Evolutionary conservation across 768 basidiomycete genomes (phyloP).

Genomic region (Coprinopsis strossmayeri): DNA sequence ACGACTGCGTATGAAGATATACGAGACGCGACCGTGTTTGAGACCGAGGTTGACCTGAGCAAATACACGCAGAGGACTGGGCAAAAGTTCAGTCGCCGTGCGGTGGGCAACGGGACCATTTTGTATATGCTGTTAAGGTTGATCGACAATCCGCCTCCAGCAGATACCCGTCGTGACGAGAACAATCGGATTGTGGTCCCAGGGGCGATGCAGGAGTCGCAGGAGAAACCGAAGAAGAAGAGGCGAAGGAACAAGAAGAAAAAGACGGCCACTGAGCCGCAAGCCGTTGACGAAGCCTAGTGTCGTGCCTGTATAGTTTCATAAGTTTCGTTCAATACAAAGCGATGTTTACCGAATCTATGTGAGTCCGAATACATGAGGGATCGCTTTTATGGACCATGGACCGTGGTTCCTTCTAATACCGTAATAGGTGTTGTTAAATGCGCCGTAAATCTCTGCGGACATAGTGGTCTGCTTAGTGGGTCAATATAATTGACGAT

Average conservation of each 20-base stretch:
- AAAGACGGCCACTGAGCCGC: neutral
- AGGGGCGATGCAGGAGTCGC: neutral
- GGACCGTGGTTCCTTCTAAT: no score
- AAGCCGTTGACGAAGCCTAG: no score
- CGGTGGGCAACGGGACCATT: conserved; percentile 1
- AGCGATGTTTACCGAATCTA: no score
- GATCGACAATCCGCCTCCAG: neutral
- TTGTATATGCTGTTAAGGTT: conserved; percentile 7
- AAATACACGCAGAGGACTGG: conserved; percentile 5
- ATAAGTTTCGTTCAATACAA: no score
- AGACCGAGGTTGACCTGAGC: conserved; percentile 4
- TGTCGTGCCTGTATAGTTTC: no score
- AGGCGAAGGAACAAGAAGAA: neutral
- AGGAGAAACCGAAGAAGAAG: neutral
- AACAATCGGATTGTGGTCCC: neutral
- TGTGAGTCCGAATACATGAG: no score
- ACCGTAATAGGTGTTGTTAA: no score
- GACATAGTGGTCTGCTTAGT: no score
- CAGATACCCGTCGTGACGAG: neutral
- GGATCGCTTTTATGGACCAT: no score
- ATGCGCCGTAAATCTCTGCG: no score
- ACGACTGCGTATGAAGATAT: neutral
- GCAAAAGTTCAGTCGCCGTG: conserved; percentile 4
- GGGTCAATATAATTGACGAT: no score
- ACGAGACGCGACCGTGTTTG: neutral